A percentile compares a stretch with the other conserved stretches of the same genome.
Evolutionary conservation across 179 eudicot species (phyloP).

Genomic region (Spergularia azorica): DNA sequence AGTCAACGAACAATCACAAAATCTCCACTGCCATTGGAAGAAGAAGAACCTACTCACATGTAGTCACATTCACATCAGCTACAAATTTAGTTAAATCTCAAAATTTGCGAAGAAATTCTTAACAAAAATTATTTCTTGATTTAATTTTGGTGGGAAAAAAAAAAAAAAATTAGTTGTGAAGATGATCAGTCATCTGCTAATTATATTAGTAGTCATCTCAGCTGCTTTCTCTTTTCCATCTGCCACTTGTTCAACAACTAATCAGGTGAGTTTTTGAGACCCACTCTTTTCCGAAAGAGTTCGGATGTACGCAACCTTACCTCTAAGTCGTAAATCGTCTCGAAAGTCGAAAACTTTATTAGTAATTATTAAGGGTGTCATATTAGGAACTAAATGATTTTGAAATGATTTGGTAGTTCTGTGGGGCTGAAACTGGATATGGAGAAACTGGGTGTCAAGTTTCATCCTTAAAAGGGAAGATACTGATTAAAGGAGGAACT

Average conservation of each 20-base stretch:
- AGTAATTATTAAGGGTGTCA: neutral
- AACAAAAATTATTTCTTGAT: neutral
- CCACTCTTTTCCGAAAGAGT: no score
- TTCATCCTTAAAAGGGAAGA: conserved; percentile 55
- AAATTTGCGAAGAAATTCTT: neutral
- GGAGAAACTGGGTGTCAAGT: conserved; percentile 54
- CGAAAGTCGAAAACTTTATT: neutral
- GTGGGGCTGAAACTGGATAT: conserved; percentile 64
- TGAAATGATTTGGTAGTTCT: conserved; percentile 47
- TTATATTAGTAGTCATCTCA: conserved; percentile 2
- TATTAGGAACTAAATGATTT: neutral
- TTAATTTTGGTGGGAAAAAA: neutral
- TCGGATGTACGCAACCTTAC: neutral
- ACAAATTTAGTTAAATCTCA: neutral
- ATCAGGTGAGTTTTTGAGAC: conserved; percentile 19
- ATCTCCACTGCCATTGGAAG: neutral
- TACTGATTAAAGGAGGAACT: conserved; percentile 84
- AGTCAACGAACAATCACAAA: conserved; percentile 18
- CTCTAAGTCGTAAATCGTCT: neutral
- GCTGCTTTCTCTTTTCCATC: conserved; percentile 14
- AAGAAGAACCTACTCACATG: neutral
- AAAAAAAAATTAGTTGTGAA: conserved; percentile 1
- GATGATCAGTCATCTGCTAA: conserved; percentile 32
- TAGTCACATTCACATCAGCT: neutral
- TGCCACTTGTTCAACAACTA: conserved; percentile 18